Conservation (phyloP, 148 eudicot species). For the Euryodendron excelsum region DNA sequence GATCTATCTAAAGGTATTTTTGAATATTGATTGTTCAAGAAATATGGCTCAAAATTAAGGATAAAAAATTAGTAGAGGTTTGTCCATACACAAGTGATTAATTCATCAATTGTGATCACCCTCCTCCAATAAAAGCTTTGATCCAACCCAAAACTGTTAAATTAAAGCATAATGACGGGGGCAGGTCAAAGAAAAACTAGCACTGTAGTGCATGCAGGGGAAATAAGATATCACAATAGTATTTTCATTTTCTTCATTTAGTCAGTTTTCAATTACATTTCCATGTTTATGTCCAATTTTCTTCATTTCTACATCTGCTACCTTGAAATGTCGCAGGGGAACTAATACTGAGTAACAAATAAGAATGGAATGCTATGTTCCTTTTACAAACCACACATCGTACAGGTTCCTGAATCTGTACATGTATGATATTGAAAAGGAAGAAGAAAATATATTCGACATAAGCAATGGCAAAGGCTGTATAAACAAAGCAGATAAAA, state of each 20-base stretch:
- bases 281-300: neutral
- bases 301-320: neutral
- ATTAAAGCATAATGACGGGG: neutral
- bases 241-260: neutral
- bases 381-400: neutral
- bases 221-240: neutral
- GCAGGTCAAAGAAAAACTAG: neutral
- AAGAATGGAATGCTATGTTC: neutral
- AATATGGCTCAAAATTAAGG: too few relatives aligned
- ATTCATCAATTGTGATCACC: too few relatives aligned
- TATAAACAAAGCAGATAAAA: neutral
- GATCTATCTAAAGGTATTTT: too few relatives aligned
- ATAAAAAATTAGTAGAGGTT: too few relatives aligned
- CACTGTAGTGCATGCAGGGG: neutral
- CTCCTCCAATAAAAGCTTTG: too few relatives aligned
- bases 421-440: neutral
- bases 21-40: too few relatives aligned
- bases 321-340: neutral
- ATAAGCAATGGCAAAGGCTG: neutral
- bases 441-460: neutral
- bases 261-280: neutral
- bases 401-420: neutral
- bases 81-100: too few relatives aligned
- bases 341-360: neutral
- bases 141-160: neutral